Evolutionary conservation across 176 grass and related monocot species (phyloP).

Genomic region (Bonia amplexicaulis): DNA sequence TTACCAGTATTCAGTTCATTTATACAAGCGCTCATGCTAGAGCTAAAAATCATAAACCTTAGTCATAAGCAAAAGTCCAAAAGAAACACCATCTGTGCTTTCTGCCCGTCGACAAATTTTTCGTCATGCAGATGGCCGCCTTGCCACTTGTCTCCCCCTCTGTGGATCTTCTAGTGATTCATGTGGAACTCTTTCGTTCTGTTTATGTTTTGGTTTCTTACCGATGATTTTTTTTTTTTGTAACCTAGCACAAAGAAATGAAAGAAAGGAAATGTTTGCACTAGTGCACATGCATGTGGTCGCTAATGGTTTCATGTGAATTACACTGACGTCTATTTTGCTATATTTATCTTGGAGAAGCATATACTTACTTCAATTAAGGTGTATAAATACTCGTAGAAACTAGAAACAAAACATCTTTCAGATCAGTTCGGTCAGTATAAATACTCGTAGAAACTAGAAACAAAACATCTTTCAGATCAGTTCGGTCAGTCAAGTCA

Average conservation of each 20-base stretch:
- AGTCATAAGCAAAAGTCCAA: neutral
- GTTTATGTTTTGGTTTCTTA: neutral
- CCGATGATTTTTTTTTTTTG: neutral
- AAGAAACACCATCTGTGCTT: neutral
- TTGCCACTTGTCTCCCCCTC: neutral
- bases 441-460: neutral
- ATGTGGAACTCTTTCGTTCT: neutral
- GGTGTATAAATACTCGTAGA: neutral
- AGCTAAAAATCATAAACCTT: too few relatives aligned
- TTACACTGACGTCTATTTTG: neutral
- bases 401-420: neutral
- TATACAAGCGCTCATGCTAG: fast-evolving
- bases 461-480: neutral
- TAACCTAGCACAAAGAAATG: neutral
- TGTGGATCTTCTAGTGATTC: neutral
- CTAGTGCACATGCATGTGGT: neutral
- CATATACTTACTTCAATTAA: neutral
- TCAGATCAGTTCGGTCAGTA: neutral
- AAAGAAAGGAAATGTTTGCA: too few relatives aligned
- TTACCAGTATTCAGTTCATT: fast-evolving
- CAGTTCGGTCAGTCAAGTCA: neutral
- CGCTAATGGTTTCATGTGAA: neutral
- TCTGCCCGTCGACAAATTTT: neutral
- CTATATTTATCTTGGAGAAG: neutral
- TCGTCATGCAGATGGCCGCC: neutral